Evolutionary conservation across 1,284 basidiomycete species (phyloP).

Genomic region (Xanthoconium separans): DNA sequence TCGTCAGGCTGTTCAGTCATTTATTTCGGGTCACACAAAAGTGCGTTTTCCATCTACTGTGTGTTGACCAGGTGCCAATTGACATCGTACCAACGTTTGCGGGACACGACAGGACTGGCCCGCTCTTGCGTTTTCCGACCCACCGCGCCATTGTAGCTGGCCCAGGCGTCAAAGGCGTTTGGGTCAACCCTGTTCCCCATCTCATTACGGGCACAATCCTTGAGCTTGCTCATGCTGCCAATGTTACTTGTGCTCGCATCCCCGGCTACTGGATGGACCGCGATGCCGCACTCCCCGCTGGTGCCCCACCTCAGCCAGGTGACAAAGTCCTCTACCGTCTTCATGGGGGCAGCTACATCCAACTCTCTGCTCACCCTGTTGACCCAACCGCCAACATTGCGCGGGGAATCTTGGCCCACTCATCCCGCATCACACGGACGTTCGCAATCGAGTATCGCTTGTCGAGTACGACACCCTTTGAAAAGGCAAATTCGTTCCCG

Average conservation of each 20-base stretch:
- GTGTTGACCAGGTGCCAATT: too few relatives aligned
- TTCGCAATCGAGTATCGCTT: conserved; percentile 47
- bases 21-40: conserved; percentile 13
- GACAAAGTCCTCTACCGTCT: conserved; percentile 38
- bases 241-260: conserved; percentile 30
- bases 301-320: conserved; percentile 25
- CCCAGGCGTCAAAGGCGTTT: conserved; percentile 22
- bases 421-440: conserved; percentile 28
- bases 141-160: conserved; percentile 17
- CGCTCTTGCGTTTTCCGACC: conserved; percentile 13
- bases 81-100: not conserved
- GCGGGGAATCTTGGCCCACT: conserved; percentile 27
- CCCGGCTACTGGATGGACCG: conserved; percentile 41
- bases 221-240: conserved; percentile 13
- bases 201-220: conserved; percentile 21
- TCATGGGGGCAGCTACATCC: conserved; percentile 35
- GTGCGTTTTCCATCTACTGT: conserved; percentile 10
- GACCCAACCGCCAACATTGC: conserved; percentile 27
- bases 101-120: conserved; percentile 14
- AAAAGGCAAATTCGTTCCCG: conserved; percentile 43
- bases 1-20: conserved; percentile 17
- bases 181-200: conserved; percentile 22
- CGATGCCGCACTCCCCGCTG: conserved; percentile 13
- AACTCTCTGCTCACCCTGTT: conserved; percentile 27
- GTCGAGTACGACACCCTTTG: conserved; percentile 28